A percentile compares a stretch with the other conserved stretches of the same genome.
phyloP scores from a whole-genome alignment of 192 early-diverging fungal genomes.

The Cladochytrium replicatum region DNA sequence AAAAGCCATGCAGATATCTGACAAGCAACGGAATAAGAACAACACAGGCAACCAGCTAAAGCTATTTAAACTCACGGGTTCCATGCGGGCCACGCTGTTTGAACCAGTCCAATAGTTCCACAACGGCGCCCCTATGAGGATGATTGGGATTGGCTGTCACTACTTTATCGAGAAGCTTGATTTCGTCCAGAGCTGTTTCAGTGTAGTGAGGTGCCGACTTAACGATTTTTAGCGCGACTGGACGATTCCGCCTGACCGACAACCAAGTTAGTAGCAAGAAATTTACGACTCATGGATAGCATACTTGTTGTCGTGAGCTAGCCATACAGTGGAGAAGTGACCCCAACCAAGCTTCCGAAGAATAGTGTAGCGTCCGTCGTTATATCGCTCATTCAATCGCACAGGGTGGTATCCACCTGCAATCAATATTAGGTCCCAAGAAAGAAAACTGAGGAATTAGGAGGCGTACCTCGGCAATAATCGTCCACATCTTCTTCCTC shows the following conservation, averaged over 20 bases:
- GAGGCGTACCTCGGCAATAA: slow-evolving; percentile 69
- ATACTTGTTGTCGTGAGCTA: slow-evolving; percentile 66
- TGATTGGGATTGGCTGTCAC: slow-evolving; percentile 50
- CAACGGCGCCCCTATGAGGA: slow-evolving; percentile 57
- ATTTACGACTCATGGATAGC: slow-evolving; percentile 1
- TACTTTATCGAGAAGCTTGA: slow-evolving; percentile 80
- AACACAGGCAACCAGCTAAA: no score
- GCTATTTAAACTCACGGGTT: slow-evolving; percentile 42
- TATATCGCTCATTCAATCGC: slow-evolving; percentile 69
- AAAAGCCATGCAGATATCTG: slow-evolving; percentile 93
- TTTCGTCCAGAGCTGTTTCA: slow-evolving; percentile 92
- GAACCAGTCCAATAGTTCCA: slow-evolving; percentile 89
- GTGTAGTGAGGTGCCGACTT: slow-evolving; percentile 94
- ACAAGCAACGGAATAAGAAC: no score
- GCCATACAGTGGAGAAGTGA: slow-evolving; percentile 97
- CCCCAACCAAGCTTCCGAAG: slow-evolving; percentile 96
- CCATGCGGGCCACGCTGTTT: slow-evolving; percentile 82
- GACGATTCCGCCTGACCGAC: slow-evolving; percentile 56
- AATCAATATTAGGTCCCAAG: no score
- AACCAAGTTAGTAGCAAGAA: no score
- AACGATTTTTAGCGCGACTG: slow-evolving; percentile 94
- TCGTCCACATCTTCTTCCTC: slow-evolving; percentile 89
- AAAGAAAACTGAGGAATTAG: no score
- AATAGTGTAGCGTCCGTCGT: slow-evolving; percentile 70
- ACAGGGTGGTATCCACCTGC: slow-evolving; percentile 93